Base-by-base conservation (phyloP, 306 rosid genomes). In the Pterocarpus santalinus region DNA sequence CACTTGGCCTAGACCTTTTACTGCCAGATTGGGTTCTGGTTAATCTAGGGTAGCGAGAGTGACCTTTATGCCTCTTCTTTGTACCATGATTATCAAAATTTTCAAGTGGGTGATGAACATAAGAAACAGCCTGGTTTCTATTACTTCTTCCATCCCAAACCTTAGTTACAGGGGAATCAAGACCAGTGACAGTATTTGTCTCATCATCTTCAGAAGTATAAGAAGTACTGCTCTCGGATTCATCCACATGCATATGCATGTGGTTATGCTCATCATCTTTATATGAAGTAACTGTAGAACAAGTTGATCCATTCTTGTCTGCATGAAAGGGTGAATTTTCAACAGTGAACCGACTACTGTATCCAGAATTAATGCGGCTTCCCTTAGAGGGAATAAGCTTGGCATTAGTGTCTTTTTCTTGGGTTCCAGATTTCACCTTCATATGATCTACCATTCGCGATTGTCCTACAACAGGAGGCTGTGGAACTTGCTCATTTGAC, bases 51-150 rank as follows among this genome's bases (percentile, higher is more conserved):
- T 87, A 73, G 66, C 44, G 87, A 84, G 81, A 72, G 75, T 83
- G 88, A 71, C 89, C 89, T 84, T 90, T 93, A 71, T 85, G 81
- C 74, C 69, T 85, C 84, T 85, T 90, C 88, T 96, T 91, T 55
- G 78, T 62, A 14, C 69, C 38, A 84, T 67, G 91, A 66, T 85
- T 82, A 71, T 83, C 92, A 72, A 82, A 67, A 87, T 81, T 90
- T 84, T 96, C 99, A 82, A 96, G 99, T 56, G 99, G 99, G 83
- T 96, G 99, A 88, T 92, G 99, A 83, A 96, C 91, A 77, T 84
- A 89, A 76, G 98, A 82, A 84, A 88, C 82, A 51, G 90, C 78
- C 39, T 61, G 87, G 47, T 88, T 91, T 92, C 99, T 88, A 28
- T 88, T 95, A 82, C 89, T 96, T 89, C 69, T 93, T 74, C 98